Base-by-base conservation (phyloP, 1,284 basidiomycete species). In the Cryptococcus hybrid region DNA sequence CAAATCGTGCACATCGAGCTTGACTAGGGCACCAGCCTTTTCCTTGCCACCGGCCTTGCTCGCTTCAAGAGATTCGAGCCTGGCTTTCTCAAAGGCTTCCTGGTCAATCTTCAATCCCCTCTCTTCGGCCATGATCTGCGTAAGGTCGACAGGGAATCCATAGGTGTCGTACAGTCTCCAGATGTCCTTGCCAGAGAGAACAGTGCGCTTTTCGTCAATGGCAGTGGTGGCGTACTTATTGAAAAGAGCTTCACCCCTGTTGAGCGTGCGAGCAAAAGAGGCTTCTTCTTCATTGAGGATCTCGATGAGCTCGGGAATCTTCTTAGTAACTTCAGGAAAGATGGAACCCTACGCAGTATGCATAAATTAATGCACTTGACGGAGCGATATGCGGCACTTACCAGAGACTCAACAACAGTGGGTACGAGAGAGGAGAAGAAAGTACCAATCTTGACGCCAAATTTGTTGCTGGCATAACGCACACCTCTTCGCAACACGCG, bases 131-230 rank as follows among this genome's bases (percentile, higher is more conserved):
- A 99, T 99, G 63, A 99, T 83, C 55, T 90, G 86, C 1, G 96
- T 99, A 42, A 99, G 81, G 74, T 99, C 95, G 53, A 93, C 92
- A 0, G 95, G 96, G 82, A 99, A 99, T 45, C 95, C 95, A 75
- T 91, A 99, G 0, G 96, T 99, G 77, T 99, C 96, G 77, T 99
- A 99, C 54, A 99, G 80, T 37, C 91, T 85, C 95, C 95, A 99
- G 35, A 97, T 91, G 71, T 99, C 95, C 69, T 88, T 88, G 13
- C 95, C 95, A 63, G 83, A 86, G 47, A 99, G 85, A 63, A 86
- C 84, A 55, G 82, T 88, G 7, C 80, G 70, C 11, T 86, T 86
- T 47, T 83, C 81, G 49, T 87, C 83, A 62, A 83, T 82, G 7
- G 93, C 87, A 52, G 84, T 83, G 34, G 81, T 77, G 34, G 90